A percentile compares a stretch with the other conserved stretches of the same genome.
Evolutionary conservation across 805 yeast genomes (phyloP).

Genomic region (Teunomyces lycoperdinae): DNA sequence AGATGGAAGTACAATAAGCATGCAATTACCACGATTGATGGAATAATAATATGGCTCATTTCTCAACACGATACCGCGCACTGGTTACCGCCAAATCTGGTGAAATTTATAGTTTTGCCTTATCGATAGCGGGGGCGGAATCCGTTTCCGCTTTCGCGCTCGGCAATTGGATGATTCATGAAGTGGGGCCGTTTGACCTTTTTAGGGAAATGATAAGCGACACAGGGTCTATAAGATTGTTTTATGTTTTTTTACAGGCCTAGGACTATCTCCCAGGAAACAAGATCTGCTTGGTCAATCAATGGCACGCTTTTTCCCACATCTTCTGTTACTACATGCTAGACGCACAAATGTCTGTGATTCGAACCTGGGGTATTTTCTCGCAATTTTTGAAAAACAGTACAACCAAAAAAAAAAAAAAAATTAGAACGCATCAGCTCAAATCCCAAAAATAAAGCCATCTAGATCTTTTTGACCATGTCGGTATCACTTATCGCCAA

Average conservation of each 20-base stretch:
- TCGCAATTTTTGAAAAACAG: too few species aligned
- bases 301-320: too few species aligned
- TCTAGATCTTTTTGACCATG: neutral
- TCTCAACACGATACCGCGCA: neutral
- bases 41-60: neutral
- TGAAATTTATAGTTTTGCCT: neutral
- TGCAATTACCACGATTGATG: neutral
- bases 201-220: neutral
- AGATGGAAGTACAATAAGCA: neutral
- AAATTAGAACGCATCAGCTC: neutral
- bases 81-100: neutral
- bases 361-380: too few species aligned
- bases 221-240: neutral
- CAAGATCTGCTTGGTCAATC: too few species aligned
- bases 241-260: too few species aligned
- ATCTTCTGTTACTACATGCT: too few species aligned
- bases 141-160: neutral
- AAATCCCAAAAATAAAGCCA: neutral
- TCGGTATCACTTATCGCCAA: constrained; percentile 20
- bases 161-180: neutral
- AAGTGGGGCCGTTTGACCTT: neutral
- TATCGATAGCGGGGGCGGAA: constrained; percentile 1
- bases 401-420: neutral
- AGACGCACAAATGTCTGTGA: too few species aligned
- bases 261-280: too few species aligned